Conservation (phyloP, 495 filamentous ascomycete species). For the Tuber microsphaerosporum region DNA sequence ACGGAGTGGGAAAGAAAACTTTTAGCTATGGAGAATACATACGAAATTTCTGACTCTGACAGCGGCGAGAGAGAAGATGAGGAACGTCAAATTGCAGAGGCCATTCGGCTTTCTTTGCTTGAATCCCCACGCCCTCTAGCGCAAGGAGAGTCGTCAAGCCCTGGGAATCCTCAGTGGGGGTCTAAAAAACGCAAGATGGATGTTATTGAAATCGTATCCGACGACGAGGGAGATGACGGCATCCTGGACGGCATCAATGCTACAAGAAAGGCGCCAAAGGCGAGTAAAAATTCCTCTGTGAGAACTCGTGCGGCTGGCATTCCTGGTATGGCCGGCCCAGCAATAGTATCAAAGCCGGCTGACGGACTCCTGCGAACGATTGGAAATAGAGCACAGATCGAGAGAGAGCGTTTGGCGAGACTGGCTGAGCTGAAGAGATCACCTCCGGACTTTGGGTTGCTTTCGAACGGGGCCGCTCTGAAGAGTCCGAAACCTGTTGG, state of each 20-base stretch:
- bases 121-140: neutral
- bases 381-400: constrained; percentile 53
- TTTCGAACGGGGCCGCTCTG: neutral
- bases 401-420: constrained; percentile 71
- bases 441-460: neutral
- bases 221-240: constrained; percentile 18
- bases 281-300: neutral
- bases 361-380: constrained; percentile 12
- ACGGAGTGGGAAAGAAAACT: neutral
- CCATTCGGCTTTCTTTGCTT: constrained; percentile 23
- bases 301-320: neutral
- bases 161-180: too few species aligned
- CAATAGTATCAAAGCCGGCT: neutral
- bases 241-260: constrained; percentile 10
- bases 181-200: constrained; percentile 19
- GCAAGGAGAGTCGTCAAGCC: neutral
- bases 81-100: constrained; percentile 16
- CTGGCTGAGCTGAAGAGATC: constrained; percentile 55
- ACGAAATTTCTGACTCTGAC: constrained; percentile 22
- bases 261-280: constrained; percentile 6
- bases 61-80: constrained; percentile 7
- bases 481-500: neutral
- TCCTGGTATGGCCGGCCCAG: neutral
- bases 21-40: constrained; percentile 16
- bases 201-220: constrained; percentile 23